phyloP scores from a whole-genome alignment of 768 basidiomycete species.

The Sporobolomyces phaffii region DNA sequence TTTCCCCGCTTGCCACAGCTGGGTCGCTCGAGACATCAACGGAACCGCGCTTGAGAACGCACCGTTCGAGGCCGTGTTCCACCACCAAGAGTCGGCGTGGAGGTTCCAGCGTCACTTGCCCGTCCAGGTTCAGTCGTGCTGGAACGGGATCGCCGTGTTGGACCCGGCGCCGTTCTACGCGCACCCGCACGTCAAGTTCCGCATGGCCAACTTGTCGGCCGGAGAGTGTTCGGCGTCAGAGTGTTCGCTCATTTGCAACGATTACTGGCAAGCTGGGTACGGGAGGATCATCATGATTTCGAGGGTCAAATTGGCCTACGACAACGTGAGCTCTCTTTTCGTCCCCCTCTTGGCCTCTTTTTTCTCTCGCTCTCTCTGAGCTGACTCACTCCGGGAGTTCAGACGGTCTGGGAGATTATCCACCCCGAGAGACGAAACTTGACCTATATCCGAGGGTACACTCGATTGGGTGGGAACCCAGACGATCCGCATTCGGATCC shows the following conservation, averaged over 20 bases:
- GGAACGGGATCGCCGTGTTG: slow-evolving; percentile 94
- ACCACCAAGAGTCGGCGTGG: slow-evolving; percentile 64
- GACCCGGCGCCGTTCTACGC: slow-evolving; percentile 94
- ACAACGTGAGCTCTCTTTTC: slow-evolving; percentile 55
- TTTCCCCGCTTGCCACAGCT: no score
- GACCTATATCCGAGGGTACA: slow-evolving; percentile 90
- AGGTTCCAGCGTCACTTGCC: slow-evolving; percentile 90
- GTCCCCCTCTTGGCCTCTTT: neutral
- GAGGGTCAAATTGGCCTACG: slow-evolving; percentile 91
- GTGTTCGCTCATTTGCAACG: slow-evolving; percentile 95
- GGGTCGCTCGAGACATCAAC: slow-evolving; percentile 98
- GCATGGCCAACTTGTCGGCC: slow-evolving; percentile 84
- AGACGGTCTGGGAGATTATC: slow-evolving; percentile 92
- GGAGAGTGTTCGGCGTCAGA: slow-evolving; percentile 92
- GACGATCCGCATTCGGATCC: slow-evolving; percentile 95
- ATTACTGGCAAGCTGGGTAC: slow-evolving; percentile 94
- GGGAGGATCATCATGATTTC: slow-evolving; percentile 98
- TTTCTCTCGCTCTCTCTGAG: neutral
- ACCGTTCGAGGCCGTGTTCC: slow-evolving; percentile 90
- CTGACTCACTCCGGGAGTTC: slow-evolving; percentile 10
- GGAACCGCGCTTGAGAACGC: slow-evolving; percentile 97
- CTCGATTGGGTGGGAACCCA: slow-evolving; percentile 87
- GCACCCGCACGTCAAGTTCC: slow-evolving; percentile 83
- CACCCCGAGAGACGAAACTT: slow-evolving; percentile 85
- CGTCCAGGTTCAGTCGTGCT: slow-evolving; percentile 92